phyloP scores from a whole-genome alignment of 495 filamentous ascomycete species.

The Entonaema liquescens region DNA sequence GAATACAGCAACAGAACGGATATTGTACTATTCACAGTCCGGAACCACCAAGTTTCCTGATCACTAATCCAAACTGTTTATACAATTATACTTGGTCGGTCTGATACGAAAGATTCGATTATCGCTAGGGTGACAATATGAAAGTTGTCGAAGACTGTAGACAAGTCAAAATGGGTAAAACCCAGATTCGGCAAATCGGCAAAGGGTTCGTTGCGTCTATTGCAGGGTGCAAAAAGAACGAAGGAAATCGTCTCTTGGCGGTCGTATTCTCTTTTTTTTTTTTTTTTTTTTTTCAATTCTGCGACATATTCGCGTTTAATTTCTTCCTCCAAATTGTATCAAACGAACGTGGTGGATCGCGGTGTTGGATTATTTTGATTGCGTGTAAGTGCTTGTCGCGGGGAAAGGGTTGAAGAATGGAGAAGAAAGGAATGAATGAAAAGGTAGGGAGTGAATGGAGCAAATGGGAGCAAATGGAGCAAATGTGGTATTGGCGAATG shows the following conservation, averaged over 20 bases:
- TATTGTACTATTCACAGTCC: slow-evolving; percentile 12
- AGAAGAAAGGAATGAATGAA: slow-evolving; percentile 11
- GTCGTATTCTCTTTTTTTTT: slow-evolving; percentile 19
- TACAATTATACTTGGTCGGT: slow-evolving; percentile 1
- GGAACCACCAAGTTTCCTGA: slow-evolving; percentile 8
- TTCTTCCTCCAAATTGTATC: slow-evolving; percentile 12
- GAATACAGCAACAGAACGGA: slow-evolving; percentile 18
- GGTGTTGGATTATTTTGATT: not conserved
- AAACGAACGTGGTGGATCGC: slow-evolving; percentile 34
- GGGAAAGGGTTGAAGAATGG: slow-evolving; percentile 9
- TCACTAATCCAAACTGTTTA: slow-evolving; percentile 15
- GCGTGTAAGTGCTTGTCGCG: slow-evolving; percentile 15
- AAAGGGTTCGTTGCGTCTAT: slow-evolving; percentile 14
- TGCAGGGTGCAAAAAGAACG: slow-evolving; percentile 23
- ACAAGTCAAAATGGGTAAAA: not conserved
- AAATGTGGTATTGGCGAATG: slow-evolving; percentile 9
- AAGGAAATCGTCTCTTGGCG: slow-evolving; percentile 27
- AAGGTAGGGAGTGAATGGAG: slow-evolving; percentile 10
- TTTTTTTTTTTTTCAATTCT: slow-evolving; percentile 17
- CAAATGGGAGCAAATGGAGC: slow-evolving; percentile 2
- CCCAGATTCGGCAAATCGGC: slow-evolving; percentile 19
- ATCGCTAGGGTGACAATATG: not conserved
- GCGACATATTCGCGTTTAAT: slow-evolving; percentile 26
- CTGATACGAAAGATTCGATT: slow-evolving; percentile 2
- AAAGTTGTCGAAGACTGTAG: slow-evolving; percentile 2